Conservation (phyloP, 495 filamentous ascomycete species). For the Tuber microsphaerosporum region DNA sequence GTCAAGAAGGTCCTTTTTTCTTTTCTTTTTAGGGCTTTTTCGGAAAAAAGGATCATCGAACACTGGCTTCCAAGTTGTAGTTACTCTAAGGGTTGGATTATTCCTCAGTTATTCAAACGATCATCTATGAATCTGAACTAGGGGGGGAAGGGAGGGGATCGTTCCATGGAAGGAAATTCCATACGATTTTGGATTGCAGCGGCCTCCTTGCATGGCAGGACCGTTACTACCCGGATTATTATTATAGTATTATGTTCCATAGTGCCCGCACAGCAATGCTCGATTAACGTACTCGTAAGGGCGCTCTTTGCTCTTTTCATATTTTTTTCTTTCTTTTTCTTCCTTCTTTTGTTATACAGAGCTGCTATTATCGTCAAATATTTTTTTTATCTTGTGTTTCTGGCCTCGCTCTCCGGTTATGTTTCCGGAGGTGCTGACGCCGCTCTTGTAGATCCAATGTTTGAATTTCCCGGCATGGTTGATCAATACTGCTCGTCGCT, state of each 20-base stretch:
- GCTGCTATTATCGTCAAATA: background rate
- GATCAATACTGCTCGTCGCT: background rate
- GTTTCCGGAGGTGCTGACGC: background rate
- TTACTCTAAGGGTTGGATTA: background rate
- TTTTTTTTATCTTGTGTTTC: background rate
- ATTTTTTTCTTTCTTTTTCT: background rate
- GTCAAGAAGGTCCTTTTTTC: background rate
- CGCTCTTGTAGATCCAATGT: background rate
- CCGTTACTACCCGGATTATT: background rate
- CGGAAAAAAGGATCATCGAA: no score
- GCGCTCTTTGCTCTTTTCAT: background rate
- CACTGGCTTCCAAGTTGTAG: background rate
- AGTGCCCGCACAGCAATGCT: background rate
- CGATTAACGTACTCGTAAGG: background rate
- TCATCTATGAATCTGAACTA: background rate
- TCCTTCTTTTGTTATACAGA: background rate
- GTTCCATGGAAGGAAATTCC: background rate
- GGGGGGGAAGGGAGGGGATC: background rate
- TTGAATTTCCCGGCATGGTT: background rate
- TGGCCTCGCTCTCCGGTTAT: background rate
- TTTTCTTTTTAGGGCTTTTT: background rate
- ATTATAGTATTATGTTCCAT: background rate
- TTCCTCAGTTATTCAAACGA: background rate
- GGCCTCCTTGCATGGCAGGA: background rate
- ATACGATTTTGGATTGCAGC: background rate